Evolutionary conservation across 2,329 filamentous ascomycete species (phyloP), one percentile per base, ranked within the genome.

Genomic region (Verticillium nonalfalfae): DNA sequence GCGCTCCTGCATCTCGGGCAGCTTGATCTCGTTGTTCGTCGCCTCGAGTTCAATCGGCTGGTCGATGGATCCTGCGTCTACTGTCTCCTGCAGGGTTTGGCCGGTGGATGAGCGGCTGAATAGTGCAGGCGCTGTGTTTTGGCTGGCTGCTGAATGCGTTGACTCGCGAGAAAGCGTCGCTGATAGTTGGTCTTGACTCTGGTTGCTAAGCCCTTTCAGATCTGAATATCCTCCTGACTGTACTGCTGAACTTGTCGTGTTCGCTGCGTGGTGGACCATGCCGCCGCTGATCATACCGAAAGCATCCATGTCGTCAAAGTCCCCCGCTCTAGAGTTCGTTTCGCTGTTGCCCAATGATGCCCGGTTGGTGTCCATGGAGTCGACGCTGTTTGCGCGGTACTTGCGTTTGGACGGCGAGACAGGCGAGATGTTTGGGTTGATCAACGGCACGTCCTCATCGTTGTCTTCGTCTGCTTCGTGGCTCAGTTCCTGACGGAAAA

Each of bases 401-500:
- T 80, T 79, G 56, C 79, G 69, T 66, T 81, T 81, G 1, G 77
- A 74, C 1, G 78, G 76, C 1, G 78, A 80, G 4, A 66, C 60
- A 1, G 67, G 68, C 2, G 63, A 61, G 31, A 57, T 33, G 40
- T 58, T 36, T 1, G 45, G 33, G 10, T 38, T 57, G 34, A 31
- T 50, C 56, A 18, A n/a, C 5, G 55, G 33, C 33, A 36, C 35
- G 36, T 31, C 18, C 18, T 40, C 56, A 38, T 69, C 65, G 7
- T 65, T 61, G 18, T 71, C 66, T 31, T 31, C 4, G 3, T 68
- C 65, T 10, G 65, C 64, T 63, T 80, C 78, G 50, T 75, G 73
- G 21, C 71, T 72, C 7, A 85, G 72, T 65, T 85, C 83, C 58
- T 78, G 75, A 18, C 76, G 75, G 68, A 85, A 85, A 1, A 75